Base-by-base conservation (phyloP, 805 yeast genomes). In the Lipomyces yamadae region DNA sequence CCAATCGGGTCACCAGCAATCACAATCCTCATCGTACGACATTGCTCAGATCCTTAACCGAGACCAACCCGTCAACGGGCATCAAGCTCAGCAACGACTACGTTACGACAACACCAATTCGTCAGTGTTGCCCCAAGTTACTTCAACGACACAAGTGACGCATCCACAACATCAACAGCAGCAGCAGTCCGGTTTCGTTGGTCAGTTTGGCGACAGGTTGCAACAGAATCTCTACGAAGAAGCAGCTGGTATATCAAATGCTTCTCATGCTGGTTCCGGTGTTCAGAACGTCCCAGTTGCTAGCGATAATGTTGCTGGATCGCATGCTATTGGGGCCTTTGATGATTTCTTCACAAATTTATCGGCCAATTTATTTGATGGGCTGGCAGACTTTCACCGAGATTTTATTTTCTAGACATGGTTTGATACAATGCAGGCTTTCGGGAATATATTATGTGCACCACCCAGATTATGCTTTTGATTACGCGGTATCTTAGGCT, bases 281-380 rank as follows among this genome's bases (percentile, higher is more conserved):
- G 50, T 70, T n/a, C 61, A 68, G n/a, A 42, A 72, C 5, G 33
- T 53, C 48, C 57, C 63, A 11, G 45, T 58, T 29, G 66, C 66
- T 7, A 54, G 52, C 4, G 68, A 65, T 34, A 53, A 57, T 35
- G 50, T 29, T 11, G 13, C 55, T 32, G 60, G 50, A 18, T 53
- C 29, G 29, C 53, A 18, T 24, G 55, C 48, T 6, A 37, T 50
- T 50, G 60, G 60, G 42, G 29, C 60, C 55, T 60, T 67, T 33
- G 68, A 67, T 35, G 68, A 67, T 30, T 58, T 67, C 32, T 67
- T 67, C 32, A 58, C 39, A 29, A 61, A 52, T 35, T 24, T 67
- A 33, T 48, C 63, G 0, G 60, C 58, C 35, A 58, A 60, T 42
- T 58, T 67, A 29, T 67, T 67, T 60, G 70, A 67, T 4, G 68